Percentiles rank a stretch among this genome's conserved stretches.
These are phyloP conservation scores for Golubevia sp. DNA, from an alignment of 1,284 basidiomycete genomes.

Conservation along the genomic window DNA sequence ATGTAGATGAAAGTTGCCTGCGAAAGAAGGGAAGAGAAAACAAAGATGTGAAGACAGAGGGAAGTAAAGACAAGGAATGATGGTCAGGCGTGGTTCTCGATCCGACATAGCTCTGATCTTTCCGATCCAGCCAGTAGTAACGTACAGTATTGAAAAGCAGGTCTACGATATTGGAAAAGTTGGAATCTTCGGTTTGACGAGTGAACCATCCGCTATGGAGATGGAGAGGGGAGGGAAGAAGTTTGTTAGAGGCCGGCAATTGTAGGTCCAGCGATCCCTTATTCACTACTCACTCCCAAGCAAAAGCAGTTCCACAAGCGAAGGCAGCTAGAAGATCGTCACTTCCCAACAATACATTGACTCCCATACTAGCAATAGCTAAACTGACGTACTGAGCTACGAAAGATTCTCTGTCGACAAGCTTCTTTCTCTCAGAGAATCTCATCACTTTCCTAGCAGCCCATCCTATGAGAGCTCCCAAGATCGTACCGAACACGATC, in stretches of 20 bases:
- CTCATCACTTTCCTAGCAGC: slow-evolving; percentile 52
- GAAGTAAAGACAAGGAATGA: too few species aligned
- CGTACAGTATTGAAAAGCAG: slow-evolving; percentile 67
- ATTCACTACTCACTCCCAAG: slow-evolving; percentile 74
- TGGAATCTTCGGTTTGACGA: slow-evolving; percentile 57
- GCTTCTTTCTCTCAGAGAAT: slow-evolving; percentile 49
- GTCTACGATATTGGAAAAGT: slow-evolving; percentile 96
- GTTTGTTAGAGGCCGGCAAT: slow-evolving; percentile 11
- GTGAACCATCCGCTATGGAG: slow-evolving; percentile 13
- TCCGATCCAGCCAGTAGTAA: too few species aligned
- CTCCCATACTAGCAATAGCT: slow-evolving; percentile 57
- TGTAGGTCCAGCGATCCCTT: not conserved
- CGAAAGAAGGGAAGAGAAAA: too few species aligned
- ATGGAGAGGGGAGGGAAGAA: slow-evolving; percentile 1
- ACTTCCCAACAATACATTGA: slow-evolving; percentile 55
- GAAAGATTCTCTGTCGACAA: slow-evolving; percentile 60
- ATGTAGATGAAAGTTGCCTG: slow-evolving; percentile 61
- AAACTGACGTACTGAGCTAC: slow-evolving; percentile 60
- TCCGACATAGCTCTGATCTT: too few species aligned
- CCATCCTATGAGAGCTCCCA: slow-evolving; percentile 56
- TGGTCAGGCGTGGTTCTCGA: too few species aligned
- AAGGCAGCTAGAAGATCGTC: slow-evolving; percentile 72
- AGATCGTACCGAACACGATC: slow-evolving; percentile 53
- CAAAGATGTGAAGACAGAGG: too few species aligned
- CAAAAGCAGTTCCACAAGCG: slow-evolving; percentile 92